Evolutionary conservation across 306 rosid species (phyloP).

Genomic region (Inga oerstediana): DNA sequence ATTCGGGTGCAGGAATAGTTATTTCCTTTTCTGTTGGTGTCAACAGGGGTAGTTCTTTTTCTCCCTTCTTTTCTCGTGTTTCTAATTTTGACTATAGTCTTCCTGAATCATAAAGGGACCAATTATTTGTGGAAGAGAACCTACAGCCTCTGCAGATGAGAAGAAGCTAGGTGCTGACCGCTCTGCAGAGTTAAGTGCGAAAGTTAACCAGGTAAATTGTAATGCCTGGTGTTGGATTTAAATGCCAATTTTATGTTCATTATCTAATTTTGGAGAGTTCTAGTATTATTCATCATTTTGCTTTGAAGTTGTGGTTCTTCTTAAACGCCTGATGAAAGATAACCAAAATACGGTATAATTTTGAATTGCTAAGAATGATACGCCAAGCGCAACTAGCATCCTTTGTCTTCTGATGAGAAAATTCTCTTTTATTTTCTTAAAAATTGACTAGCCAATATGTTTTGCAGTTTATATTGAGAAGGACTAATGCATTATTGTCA

Average conservation of each 20-base stretch:
- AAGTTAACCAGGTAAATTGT: conserved; percentile 74
- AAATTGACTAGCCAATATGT: conserved; percentile 29
- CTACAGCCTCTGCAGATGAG: conserved; percentile 74
- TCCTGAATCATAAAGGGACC: conserved; percentile 67
- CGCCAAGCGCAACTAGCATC: conserved; percentile 10
- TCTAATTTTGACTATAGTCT: conserved; percentile 37
- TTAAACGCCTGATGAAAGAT: neutral
- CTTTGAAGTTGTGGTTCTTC: conserved; percentile 30
- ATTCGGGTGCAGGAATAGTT: conserved; percentile 31
- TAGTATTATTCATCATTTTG: conserved; percentile 30
- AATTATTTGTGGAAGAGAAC: conserved; percentile 94
- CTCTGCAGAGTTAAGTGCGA: conserved; percentile 78
- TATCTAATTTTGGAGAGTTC: conserved; percentile 19
- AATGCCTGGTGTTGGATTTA: conserved; percentile 14
- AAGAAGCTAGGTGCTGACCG: conserved; percentile 86
- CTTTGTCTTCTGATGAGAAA: conserved; percentile 32
- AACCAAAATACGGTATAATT: conserved; percentile 12
- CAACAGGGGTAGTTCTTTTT: neutral
- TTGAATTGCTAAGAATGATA: conserved; percentile 18
- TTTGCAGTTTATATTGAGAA: conserved; percentile 88
- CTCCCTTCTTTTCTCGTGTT: conserved; percentile 15
- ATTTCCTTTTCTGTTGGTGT: neutral
- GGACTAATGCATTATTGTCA: conserved; percentile 88
- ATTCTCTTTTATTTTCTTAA: conserved; percentile 23
- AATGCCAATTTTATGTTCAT: conserved; percentile 7